Conservation (phyloP, 2,329 filamentous ascomycete species). For the Pseudonectria buxi region DNA sequence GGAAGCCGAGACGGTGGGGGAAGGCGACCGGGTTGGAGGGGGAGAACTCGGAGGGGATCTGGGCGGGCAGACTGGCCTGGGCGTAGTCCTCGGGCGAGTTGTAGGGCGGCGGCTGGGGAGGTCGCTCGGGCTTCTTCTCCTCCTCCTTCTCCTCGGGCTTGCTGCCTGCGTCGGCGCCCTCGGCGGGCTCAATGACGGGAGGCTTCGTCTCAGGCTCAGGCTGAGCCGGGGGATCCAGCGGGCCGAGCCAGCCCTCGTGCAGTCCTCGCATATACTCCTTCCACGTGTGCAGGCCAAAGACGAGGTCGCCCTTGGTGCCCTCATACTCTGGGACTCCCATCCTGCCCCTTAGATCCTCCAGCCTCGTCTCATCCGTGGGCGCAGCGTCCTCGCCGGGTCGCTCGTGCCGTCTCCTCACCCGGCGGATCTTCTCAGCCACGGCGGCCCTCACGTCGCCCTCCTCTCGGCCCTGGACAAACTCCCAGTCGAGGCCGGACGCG, state of each 20-base stretch:
- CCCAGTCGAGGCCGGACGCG: constrained; percentile 87
- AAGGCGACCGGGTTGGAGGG: constrained; percentile 68
- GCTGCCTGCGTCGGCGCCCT: constrained; percentile 29
- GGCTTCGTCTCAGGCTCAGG: constrained; percentile 17
- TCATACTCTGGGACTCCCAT: constrained; percentile 65
- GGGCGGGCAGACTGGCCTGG: constrained; percentile 54
- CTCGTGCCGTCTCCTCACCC: constrained; percentile 55
- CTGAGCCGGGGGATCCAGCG: constrained; percentile 56
- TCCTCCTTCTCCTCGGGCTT: constrained; percentile 36
- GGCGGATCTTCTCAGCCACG: constrained; percentile 78
- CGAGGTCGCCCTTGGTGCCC: constrained; percentile 73
- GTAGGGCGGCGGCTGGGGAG: constrained; percentile 63
- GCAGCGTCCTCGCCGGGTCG: constrained; percentile 41
- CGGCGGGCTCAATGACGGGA: constrained; percentile 18
- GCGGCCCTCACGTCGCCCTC: constrained; percentile 90
- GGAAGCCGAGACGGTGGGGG: constrained; percentile 87
- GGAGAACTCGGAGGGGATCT: constrained; percentile 63
- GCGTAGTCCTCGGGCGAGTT: constrained; percentile 68
- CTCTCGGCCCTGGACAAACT: constrained; percentile 84
- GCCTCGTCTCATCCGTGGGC: constrained; percentile 44
- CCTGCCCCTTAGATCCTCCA: constrained; percentile 57
- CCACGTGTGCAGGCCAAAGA: constrained; percentile 89
- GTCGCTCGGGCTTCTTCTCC: constrained; percentile 50
- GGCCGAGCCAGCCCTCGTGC: constrained; percentile 94
- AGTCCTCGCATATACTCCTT: constrained; percentile 92